phyloP scores from a whole-genome alignment of 2,329 filamentous ascomycete species.

The Scedosporium dehoogii region DNA sequence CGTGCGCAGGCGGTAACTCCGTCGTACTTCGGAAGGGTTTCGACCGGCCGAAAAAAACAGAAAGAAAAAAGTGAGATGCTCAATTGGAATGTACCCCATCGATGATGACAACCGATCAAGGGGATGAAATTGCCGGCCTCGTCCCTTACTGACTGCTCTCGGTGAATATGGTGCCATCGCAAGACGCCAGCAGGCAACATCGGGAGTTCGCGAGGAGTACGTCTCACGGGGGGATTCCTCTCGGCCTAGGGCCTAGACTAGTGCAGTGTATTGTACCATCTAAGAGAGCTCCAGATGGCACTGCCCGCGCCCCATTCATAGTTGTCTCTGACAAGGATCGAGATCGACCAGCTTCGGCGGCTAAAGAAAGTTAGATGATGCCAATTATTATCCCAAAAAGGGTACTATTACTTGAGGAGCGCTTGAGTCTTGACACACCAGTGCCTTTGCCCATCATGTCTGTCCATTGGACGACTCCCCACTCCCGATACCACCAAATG shows the following conservation, averaged over 20 bases:
- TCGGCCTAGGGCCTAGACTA: too few species aligned
- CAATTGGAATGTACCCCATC: not conserved
- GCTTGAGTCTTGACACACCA: not conserved
- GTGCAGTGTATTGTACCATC: too few species aligned
- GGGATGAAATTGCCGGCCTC: not conserved
- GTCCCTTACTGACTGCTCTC: not conserved
- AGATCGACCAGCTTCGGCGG: conserved; percentile 5
- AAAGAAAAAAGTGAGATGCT: not conserved
- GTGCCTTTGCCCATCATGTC: not conserved
- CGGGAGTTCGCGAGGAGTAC: not conserved
- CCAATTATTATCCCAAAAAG: not conserved
- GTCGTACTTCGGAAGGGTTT: not conserved
- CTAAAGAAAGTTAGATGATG: conserved; percentile 4
- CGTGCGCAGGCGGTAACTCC: not conserved
- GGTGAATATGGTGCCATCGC: not conserved
- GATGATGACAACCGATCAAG: not conserved
- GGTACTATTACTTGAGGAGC: not conserved
- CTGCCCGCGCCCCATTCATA: not conserved
- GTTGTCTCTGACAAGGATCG: not conserved
- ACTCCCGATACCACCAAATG: not conserved
- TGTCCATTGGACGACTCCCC: not conserved
- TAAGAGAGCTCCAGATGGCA: not conserved
- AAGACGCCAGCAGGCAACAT: not conserved
- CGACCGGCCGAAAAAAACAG: too few species aligned
- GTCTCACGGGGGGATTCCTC: not conserved